Conservation (phyloP, 192 early-diverging fungal genomes). For the Backusella morwellensis region DNA sequence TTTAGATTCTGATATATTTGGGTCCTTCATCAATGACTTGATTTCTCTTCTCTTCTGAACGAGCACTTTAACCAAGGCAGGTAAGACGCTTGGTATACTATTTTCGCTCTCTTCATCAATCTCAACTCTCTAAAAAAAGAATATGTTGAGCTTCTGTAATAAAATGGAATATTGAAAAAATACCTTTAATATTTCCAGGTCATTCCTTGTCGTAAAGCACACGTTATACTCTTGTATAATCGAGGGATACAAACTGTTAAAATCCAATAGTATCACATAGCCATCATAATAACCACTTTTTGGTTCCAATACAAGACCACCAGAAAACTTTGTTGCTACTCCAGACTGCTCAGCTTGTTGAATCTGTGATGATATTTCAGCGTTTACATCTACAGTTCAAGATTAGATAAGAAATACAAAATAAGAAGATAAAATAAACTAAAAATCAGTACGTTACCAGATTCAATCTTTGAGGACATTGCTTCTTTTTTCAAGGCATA, state of each 20-base stretch:
- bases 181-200: background rate
- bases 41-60: slow-evolving; percentile 88
- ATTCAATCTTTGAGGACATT: background rate
- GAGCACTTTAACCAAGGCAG: slow-evolving; percentile 80
- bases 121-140: background rate
- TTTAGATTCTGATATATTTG: slow-evolving; percentile 51
- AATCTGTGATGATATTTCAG: background rate
- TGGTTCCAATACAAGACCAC: slow-evolving; percentile 96
- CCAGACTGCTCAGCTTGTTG: background rate
- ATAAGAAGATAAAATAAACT: slow-evolving; percentile 1
- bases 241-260: slow-evolving; percentile 98
- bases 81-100: slow-evolving; percentile 73
- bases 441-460: background rate
- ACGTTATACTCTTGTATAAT: slow-evolving; percentile 99
- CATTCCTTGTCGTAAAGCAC: slow-evolving; percentile 87
- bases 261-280: slow-evolving; percentile 92
- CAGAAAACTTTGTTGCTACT: slow-evolving; percentile 53
- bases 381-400: background rate
- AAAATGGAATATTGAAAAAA: background rate
- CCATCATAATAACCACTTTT: slow-evolving; percentile 96
- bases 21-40: slow-evolving; percentile 84
- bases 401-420: slow-evolving; percentile 15
- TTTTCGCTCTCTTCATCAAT: slow-evolving; percentile 40
- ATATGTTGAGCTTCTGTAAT: background rate
- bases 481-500: background rate